These are phyloP conservation scores for Monosporascus sp. DNA, from an alignment of 2,329 filamentous ascomycete species.

Conservation along the genomic window DNA sequence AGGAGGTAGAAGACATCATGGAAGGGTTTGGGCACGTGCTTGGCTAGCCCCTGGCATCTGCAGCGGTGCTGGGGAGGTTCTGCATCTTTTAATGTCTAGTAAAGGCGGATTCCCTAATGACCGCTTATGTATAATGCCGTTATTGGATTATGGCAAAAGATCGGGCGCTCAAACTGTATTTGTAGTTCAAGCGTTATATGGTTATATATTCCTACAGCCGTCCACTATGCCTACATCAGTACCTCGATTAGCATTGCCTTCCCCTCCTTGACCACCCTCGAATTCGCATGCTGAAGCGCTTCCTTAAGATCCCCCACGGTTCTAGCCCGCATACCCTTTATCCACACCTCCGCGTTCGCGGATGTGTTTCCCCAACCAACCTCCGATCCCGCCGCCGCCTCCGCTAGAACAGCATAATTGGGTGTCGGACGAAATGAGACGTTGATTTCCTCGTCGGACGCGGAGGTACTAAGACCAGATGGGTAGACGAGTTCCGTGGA, in stretches of 20 bases:
- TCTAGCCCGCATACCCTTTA: conserved; percentile 13
- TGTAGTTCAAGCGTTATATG: too few relatives aligned
- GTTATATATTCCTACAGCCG: too few relatives aligned
- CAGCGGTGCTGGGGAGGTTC: too few relatives aligned
- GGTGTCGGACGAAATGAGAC: conserved; percentile 20
- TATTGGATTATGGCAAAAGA: too few relatives aligned
- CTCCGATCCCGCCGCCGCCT: conserved; percentile 18
- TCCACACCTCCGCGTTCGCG: conserved; percentile 6
- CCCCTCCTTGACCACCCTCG: conserved; percentile 7
- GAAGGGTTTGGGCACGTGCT: too few relatives aligned
- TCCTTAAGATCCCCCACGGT: conserved; percentile 12
- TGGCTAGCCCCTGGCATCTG: too few relatives aligned
- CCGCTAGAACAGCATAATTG: conserved; percentile 20
- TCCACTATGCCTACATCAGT: conserved; percentile 9
- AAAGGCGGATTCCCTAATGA: too few relatives aligned
- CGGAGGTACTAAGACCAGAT: conserved; percentile 11
- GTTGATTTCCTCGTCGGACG: conserved; percentile 19
- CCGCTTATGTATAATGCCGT: too few relatives aligned
- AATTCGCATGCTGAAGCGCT: conserved; percentile 8
- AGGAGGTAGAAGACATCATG: too few relatives aligned
- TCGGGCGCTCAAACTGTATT: too few relatives aligned
- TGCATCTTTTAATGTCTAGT: too few relatives aligned
- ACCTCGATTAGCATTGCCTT: conserved; percentile 19
- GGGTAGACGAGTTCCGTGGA: conserved; percentile 20
- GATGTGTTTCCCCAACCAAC: conserved; percentile 6